Evolutionary conservation across 441 rosid species (phyloP).

Genomic region (Adansonia gregorii): DNA sequence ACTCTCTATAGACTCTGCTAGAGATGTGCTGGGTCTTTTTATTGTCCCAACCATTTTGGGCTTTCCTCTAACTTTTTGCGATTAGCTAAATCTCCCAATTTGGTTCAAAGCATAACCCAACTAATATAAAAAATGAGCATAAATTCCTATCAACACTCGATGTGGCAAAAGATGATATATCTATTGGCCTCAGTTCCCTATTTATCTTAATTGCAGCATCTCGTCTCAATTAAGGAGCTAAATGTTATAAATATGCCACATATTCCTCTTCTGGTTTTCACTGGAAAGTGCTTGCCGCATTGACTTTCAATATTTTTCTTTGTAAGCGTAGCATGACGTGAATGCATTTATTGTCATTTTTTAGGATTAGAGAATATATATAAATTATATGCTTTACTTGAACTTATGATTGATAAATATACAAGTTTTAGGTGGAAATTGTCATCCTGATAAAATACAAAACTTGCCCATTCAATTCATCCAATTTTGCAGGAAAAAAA

Average conservation of each 20-base stretch:
- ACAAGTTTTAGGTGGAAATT: conserved; percentile 18
- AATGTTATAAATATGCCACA: not conserved
- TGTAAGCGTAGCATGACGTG: conserved; percentile 1
- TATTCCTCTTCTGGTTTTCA: not conserved
- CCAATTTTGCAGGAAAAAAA: conserved; percentile 60
- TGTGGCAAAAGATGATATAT: not conserved
- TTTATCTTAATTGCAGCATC: conserved; percentile 15
- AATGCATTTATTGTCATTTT: not conserved
- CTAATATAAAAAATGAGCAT: conserved; percentile 15
- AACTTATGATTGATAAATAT: not conserved
- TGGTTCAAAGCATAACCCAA: conserved; percentile 6
- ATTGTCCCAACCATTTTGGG: not conserved
- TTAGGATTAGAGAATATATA: conserved; percentile 13
- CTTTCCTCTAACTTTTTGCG: not conserved
- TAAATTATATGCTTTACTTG: not conserved
- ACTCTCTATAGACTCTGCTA: not conserved
- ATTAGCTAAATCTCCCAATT: not conserved
- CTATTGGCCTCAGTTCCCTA: conserved; percentile 3
- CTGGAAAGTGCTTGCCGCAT: not conserved
- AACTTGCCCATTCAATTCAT: conserved; percentile 27
- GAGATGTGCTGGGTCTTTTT: not conserved
- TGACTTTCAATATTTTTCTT: not conserved
- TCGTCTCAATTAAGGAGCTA: conserved; percentile 18
- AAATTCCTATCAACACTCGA: conserved; percentile 8
- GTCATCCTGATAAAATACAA: conserved; percentile 25